phyloP scores from a whole-genome alignment of 2,329 filamentous ascomycete genomes.

The Clonostachys rosea region DNA sequence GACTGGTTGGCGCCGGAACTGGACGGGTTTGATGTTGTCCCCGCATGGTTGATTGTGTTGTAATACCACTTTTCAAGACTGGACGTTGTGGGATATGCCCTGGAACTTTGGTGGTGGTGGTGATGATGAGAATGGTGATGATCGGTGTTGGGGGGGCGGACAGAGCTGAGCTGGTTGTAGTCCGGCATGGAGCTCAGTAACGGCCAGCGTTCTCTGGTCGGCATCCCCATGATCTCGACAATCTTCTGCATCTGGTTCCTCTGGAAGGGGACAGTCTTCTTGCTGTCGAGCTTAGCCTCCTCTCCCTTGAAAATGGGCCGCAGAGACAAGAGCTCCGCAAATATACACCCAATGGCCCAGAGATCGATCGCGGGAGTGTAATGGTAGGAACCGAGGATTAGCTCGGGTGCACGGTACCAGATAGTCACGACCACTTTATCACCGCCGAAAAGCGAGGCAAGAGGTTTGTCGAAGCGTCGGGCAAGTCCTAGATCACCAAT shows the following conservation, averaged over 20 bases:
- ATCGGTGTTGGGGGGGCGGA: conserved; percentile 46
- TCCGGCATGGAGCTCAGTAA: conserved; percentile 83
- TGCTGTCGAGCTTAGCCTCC: conserved; percentile 97
- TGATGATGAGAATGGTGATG: conserved; percentile 43
- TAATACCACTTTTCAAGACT: conserved; percentile 79
- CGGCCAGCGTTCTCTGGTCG: conserved; percentile 85
- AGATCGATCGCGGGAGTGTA: conserved; percentile 97
- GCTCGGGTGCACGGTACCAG: conserved; percentile 95
- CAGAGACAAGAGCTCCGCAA: conserved; percentile 85
- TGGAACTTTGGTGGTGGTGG: conserved; percentile 31
- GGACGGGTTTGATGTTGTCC: conserved; percentile 24
- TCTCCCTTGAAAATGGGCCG: conserved; percentile 97
- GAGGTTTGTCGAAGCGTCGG: conserved; percentile 86
- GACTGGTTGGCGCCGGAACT: conserved; percentile 5
- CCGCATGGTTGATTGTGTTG: conserved; percentile 58
- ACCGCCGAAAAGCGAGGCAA: conserved; percentile 86
- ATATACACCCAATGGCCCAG: conserved; percentile 97
- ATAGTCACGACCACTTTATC: conserved; percentile 99
- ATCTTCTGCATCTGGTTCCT: conserved; percentile 99
- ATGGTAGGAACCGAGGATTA: conserved; percentile 87
- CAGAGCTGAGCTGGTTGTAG: conserved; percentile 62
- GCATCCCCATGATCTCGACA: conserved; percentile 90
- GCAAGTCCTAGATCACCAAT: conserved; percentile 93
- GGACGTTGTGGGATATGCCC: conserved; percentile 25
- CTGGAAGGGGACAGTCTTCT: conserved; percentile 96